Percentiles rank a stretch among this genome's conserved stretches.
phyloP scores from a whole-genome alignment of 768 basidiomycete genomes.

The Termitomyces sp. region DNA sequence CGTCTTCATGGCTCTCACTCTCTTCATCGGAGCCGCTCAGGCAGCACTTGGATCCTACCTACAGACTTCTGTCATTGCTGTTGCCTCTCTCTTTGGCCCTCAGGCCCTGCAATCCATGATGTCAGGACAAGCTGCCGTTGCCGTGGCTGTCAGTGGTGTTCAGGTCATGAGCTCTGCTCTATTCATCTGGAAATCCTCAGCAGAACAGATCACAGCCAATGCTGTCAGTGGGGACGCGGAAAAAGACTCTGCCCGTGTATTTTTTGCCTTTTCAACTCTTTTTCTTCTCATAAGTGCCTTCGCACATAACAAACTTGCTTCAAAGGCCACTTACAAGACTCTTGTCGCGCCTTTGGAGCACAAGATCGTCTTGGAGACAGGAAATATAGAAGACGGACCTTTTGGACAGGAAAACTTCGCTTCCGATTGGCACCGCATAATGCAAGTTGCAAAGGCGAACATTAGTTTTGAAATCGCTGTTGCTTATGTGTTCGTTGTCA shows the following conservation, averaged over 20 bases:
- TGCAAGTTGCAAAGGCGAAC: slow-evolving; percentile 60
- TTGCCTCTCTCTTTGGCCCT: slow-evolving; percentile 78
- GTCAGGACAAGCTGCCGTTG: slow-evolving; percentile 85
- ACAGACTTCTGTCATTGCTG: slow-evolving; percentile 70
- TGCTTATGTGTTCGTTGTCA: slow-evolving; percentile 73
- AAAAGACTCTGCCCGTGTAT: slow-evolving; percentile 63
- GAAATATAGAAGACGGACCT: slow-evolving; percentile 29
- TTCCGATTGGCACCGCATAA: slow-evolving; percentile 37
- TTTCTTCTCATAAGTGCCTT: slow-evolving; percentile 55
- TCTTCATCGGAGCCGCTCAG: slow-evolving; percentile 58
- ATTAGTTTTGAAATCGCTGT: slow-evolving; percentile 65
- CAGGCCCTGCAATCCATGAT: slow-evolving; percentile 70
- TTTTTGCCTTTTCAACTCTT: slow-evolving; percentile 66
- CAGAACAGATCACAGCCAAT: slow-evolving; percentile 19
- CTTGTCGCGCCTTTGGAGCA: slow-evolving; percentile 45
- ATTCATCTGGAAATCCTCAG: slow-evolving; percentile 46
- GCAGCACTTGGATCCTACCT: slow-evolving; percentile 69
- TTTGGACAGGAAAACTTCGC: slow-evolving; percentile 17
- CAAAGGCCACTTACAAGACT: slow-evolving; percentile 53
- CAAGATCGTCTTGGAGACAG: slow-evolving; percentile 15
- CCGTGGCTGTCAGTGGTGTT: slow-evolving; percentile 72
- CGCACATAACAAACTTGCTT: slow-evolving; percentile 54
- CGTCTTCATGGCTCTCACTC: slow-evolving; percentile 63
- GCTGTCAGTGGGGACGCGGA: slow-evolving; percentile 47
- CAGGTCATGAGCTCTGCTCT: slow-evolving; percentile 64